A percentile compares a stretch with the other conserved stretches of the same genome.
These are phyloP conservation scores for Barbatosphaeria neglecta DNA, from an alignment of 495 filamentous ascomycete genomes.

Conservation along the genomic window DNA sequence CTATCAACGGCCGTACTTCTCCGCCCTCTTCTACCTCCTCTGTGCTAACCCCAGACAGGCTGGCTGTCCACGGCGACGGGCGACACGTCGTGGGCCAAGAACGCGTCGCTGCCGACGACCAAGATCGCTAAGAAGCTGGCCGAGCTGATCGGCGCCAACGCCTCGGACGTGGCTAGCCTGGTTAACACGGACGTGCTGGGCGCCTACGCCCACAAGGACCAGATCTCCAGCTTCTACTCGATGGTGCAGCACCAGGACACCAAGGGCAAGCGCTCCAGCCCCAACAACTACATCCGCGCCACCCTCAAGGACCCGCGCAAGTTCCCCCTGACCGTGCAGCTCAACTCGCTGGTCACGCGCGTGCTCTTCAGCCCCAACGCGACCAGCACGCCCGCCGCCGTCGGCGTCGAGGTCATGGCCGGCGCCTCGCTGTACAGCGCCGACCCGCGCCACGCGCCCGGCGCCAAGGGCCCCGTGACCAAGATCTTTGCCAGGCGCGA, in stretches of 20 bases:
- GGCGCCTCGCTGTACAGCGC: conserved; percentile 30
- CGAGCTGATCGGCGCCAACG: conserved; percentile 22
- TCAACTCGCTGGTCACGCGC: conserved; percentile 34
- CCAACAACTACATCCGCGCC: conserved; percentile 31
- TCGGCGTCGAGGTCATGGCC: conserved; percentile 33
- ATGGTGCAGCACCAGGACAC: conserved; percentile 27
- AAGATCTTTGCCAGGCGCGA: conserved; percentile 32
- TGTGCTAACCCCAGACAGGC: too few species aligned
- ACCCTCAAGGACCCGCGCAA: conserved; percentile 33
- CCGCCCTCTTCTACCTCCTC: not conserved
- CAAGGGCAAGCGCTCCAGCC: conserved; percentile 26
- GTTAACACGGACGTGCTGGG: conserved; percentile 29
- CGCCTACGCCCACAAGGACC: conserved; percentile 21
- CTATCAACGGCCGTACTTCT: not conserved
- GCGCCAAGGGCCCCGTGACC: conserved; percentile 13
- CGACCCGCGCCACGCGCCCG: conserved; percentile 25
- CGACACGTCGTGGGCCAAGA: conserved; percentile 20
- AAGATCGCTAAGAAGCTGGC: conserved; percentile 22
- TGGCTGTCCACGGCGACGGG: conserved; percentile 28
- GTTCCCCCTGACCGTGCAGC: conserved; percentile 32
- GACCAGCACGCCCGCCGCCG: conserved; percentile 21
- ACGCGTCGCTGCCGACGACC: conserved; percentile 10
- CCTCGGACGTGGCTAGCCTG: conserved; percentile 13
- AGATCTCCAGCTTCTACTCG: conserved; percentile 29
- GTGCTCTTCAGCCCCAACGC: conserved; percentile 25